Evolutionary conservation across 73 alveolate genomes (phyloP).

Genomic region (Paramecium sonneborni): DNA sequence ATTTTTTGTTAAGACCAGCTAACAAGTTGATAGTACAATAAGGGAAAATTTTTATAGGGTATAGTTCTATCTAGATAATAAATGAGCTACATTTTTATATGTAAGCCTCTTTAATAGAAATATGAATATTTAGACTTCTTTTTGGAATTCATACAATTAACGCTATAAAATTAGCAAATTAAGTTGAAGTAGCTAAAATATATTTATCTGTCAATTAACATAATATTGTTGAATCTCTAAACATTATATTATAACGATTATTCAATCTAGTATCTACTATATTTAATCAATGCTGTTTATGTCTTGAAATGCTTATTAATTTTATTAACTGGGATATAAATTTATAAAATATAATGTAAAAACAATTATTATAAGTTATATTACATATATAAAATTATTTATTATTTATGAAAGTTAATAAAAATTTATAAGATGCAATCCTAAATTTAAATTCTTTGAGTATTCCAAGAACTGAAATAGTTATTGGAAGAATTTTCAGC

Average conservation of each 20-base stretch:
- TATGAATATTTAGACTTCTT: conserved; percentile 63
- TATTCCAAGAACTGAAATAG: conserved; percentile 56
- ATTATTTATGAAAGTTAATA: conserved; percentile 53
- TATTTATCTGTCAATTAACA: conserved; percentile 73
- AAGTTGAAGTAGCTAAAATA: conserved; percentile 72
- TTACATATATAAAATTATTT: neutral
- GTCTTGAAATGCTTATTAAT: neutral
- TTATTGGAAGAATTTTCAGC: conserved; percentile 50
- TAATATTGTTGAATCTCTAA: conserved; percentile 71
- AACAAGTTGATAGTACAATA: conserved; percentile 91
- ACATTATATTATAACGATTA: conserved; percentile 72
- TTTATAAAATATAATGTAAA: neutral
- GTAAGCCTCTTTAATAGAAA: neutral
- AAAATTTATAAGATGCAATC: conserved; percentile 62
- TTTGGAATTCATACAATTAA: conserved; percentile 71
- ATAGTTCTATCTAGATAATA: conserved; percentile 45
- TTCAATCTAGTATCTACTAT: conserved; percentile 71
- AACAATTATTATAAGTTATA: too few species aligned
- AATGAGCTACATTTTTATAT: neutral
- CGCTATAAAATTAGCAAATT: conserved; percentile 77
- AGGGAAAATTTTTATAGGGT: conserved; percentile 93
- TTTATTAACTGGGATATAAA: neutral
- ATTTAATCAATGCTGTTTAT: neutral
- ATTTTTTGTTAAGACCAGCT: conserved; percentile 80
- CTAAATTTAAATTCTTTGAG: conserved; percentile 12